Evolutionary conservation across 805 yeast species (phyloP).

Genomic region (Schwanniomyces vanrijiae): DNA sequence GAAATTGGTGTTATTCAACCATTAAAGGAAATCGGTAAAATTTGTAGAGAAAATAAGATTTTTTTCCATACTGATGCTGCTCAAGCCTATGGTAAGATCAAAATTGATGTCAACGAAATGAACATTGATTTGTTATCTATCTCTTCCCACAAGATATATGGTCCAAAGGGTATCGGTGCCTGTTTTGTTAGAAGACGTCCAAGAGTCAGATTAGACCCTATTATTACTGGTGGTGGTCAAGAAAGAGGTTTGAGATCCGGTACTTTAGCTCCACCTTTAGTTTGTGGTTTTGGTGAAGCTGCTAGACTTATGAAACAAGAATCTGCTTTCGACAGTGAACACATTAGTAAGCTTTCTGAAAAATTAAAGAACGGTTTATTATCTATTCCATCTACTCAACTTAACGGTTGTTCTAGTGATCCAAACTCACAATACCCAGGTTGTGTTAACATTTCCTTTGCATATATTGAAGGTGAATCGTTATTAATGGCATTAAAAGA

Average conservation of each 20-base stretch:
- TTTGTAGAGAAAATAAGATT: slow-evolving; percentile 84
- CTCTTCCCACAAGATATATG: slow-evolving; percentile 94
- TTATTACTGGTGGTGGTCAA: slow-evolving; percentile 97
- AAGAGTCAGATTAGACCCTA: slow-evolving; percentile 92
- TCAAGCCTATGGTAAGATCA: slow-evolving; percentile 94
- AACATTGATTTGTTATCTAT: slow-evolving; percentile 92
- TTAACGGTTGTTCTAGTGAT: slow-evolving; percentile 78
- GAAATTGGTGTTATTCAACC: slow-evolving; percentile 99
- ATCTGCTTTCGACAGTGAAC: slow-evolving; percentile 66
- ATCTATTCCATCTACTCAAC: slow-evolving; percentile 80
- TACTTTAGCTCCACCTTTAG: slow-evolving; percentile 94
- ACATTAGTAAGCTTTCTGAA: slow-evolving; percentile 69
- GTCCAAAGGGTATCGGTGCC: slow-evolving; percentile 98
- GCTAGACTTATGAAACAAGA: slow-evolving; percentile 80
- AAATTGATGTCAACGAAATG: slow-evolving; percentile 87
- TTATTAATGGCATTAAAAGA: slow-evolving; percentile 96
- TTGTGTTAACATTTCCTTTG: slow-evolving; percentile 95
- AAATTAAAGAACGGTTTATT: slow-evolving; percentile 73
- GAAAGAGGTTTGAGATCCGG: slow-evolving; percentile 98
- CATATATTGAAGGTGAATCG: slow-evolving; percentile 97
- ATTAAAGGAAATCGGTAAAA: slow-evolving; percentile 83
- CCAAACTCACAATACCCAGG: slow-evolving; percentile 65
- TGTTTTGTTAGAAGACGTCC: slow-evolving; percentile 95
- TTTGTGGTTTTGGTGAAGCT: slow-evolving; percentile 97
- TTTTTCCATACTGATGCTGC: slow-evolving; percentile 98